Evolutionary conservation across 176 grass and related monocot species (phyloP), one percentile per base, ranked within the genome.

Genomic region (Miscanthus lutarioriparius): DNA sequence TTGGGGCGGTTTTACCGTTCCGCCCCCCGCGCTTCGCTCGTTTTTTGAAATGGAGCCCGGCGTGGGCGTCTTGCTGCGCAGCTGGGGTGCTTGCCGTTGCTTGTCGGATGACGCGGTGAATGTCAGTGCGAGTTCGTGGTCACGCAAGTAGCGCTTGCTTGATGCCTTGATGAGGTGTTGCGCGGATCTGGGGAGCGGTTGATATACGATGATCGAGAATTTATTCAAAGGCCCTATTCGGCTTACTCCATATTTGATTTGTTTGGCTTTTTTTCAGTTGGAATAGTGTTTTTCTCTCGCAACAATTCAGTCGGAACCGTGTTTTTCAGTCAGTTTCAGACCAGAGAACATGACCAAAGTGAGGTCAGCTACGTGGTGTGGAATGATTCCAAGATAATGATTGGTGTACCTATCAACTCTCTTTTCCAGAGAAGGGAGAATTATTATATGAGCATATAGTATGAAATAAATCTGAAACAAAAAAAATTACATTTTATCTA

Each of bases 31-130:
- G n/a, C 62, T 59, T 85, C 16, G 13, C 4, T 30, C 33, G 4
- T 54, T 68, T 85, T 76, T 15, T 7, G 25, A 78, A 70, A 85
- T 59, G 66, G 33, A 38, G 22, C 66, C 79, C 79, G 48, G 32
- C n/a, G 22, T 38, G 79, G 23, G n/a, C 6, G 1, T 35, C 43
- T 41, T 26, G 25, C 27, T 54, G 51, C 27, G 53, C 53, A 58
- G 53, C 53, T n/a, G 53, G 53, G 54, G 54, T 14, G 74, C 74
- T 26, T 41, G n/a, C 54, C 54, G 53, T 58, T 58, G 19, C 8
- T 38, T 64, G 40, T 65, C 62, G 62, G 26, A 80, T 33, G 30
- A n/a, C 41, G 62, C 62, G 15, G 59, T 10, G 15, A 7, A 17
- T 6, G 68, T 0, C 20, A 43, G 22, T 7, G 68, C 1, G n/a